Evolutionary conservation across 805 yeast genomes (phyloP), one percentile per base, ranked within the genome.

Genomic region (Priceomyces medius): DNA sequence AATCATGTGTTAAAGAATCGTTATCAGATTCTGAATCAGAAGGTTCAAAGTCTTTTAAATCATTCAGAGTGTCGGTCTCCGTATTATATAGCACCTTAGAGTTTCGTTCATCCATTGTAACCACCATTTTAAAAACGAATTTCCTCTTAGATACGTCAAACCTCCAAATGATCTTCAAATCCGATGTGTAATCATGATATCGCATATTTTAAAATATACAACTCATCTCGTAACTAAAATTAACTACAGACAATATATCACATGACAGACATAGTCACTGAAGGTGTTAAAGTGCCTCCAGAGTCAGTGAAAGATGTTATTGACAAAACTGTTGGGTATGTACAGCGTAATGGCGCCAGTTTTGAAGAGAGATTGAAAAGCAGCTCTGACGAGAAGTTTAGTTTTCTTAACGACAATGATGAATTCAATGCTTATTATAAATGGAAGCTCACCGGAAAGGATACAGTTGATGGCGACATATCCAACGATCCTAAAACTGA

Each of bases 311-410:
- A 66, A 46, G 72, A 71, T 12, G 72, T 77, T 14, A 82, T 90
- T 14, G 81, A 77, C 38, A 85, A 83, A 54, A 85, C 96, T 0
- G 88, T 83, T 0, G 76, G 68, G 3, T 87, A 83, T 53, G 88
- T 89, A 4, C 50, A 64, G 20, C 70, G 84, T 46, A 85, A 87
- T 54, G 96, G 96, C 0, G 52, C 58, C 1, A 65, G 75, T 1
- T 86, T 88, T 61, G 93, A 83, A 51, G 65, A 66, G 7, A 66
- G 84, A 37, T 73, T 87, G 42, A 62, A 63, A 13, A 66, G 63
- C 27, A 80, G 81, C 47, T 58, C 66, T 12, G 73, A 73, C 38
- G 68, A 70, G 21, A 79, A 80, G 54, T 86, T 88, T 58, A 65
- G 75, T n/a, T 90, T 90, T 53, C 58, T 89, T 4, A 58, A 69